Base-by-base conservation (phyloP, 2,329 filamentous ascomycete genomes). In the Alternaria solani region DNA sequence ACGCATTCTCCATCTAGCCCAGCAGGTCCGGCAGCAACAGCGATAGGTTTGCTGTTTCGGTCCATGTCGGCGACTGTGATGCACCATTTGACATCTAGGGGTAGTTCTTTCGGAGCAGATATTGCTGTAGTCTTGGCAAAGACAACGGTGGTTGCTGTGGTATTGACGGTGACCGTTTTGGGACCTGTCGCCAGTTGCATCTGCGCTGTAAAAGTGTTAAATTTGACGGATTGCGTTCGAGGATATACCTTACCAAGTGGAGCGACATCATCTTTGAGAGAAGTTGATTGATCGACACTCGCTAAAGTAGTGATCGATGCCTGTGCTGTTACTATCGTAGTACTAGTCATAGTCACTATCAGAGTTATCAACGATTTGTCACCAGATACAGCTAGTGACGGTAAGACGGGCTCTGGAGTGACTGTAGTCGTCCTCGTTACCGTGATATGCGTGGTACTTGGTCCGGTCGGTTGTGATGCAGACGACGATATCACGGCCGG, bases 1-100 rank as follows among this genome's bases (percentile, higher is more conserved):
- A 38, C 48, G 20, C 66, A 69, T 43, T 61, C 52, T 11, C 66
- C 59, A 16, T 63, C 55, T 32, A 51, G 4, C 8, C 44, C 57
- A 7, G 65, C 64, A 34, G 61, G 54, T 11, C 57, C 55, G 12
- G 44, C 61, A 34, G 55, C 61, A 14, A 67, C 18, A 7, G 63
- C 47, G 6, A 67, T 32, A 23, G 47, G 59, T 0, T 44, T 20
- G 11, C 57, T 61, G 16, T 62, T 58, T 18, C 53, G 46, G 23
- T 61, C 46, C 30, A 67, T 39, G 23, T 67, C 64, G 7, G 61
- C 60, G 12, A 69, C 52, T 12, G 65, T 69, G 9, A 66, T 16
- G 39, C 66, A 69, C 61, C 59, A 68, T 16, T 52, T 11, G 30
- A 26, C 23, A 18, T 53, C 43, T 25, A 8, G 7, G n/a, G 30